Conservation (phyloP, 805 yeast genomes). For the Ascoidea rubescens region DNA sequence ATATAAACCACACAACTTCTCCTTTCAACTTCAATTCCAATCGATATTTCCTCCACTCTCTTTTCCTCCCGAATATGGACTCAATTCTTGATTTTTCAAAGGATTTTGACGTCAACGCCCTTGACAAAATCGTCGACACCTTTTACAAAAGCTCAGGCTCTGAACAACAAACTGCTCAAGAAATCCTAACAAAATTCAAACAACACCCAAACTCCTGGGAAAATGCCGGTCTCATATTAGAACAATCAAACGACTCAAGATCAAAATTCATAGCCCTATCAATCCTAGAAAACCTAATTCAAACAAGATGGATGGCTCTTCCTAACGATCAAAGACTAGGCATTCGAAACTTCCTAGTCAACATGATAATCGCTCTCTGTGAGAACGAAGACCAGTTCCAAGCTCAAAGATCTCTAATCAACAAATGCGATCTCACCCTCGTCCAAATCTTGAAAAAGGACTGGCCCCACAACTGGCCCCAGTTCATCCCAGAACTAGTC, state of each 20-base stretch:
- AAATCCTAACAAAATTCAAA: slow-evolving; percentile 65
- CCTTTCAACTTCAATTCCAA: too few species aligned
- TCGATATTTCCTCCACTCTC: too few species aligned
- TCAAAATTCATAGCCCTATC: slow-evolving; percentile 87
- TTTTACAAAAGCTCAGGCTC: slow-evolving; percentile 70
- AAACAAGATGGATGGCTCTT: slow-evolving; percentile 85
- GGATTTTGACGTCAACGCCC: slow-evolving; percentile 64
- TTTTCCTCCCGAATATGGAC: slow-evolving; percentile 41
- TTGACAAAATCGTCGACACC: slow-evolving; percentile 76
- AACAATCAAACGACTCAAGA: slow-evolving; percentile 66
- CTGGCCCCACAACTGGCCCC: slow-evolving; percentile 99
- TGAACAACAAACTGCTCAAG: slow-evolving; percentile 50
- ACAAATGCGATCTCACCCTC: slow-evolving; percentile 84
- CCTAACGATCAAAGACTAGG: slow-evolving; percentile 86
- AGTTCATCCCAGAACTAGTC: slow-evolving; percentile 87
- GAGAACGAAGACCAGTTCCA: slow-evolving; percentile 65
- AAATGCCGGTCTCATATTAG: slow-evolving; percentile 78
- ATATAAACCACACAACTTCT: too few species aligned
- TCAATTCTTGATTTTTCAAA: slow-evolving; percentile 72
- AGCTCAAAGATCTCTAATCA: slow-evolving; percentile 68
- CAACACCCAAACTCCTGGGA: slow-evolving; percentile 96
- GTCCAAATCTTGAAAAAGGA: slow-evolving; percentile 94
- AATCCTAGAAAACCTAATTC: slow-evolving; percentile 78
- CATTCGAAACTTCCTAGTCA: slow-evolving; percentile 84
- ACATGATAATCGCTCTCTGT: slow-evolving; percentile 86